Evolutionary conservation across 179 eudicot species (phyloP).

Genomic region (Amaranthus tricolor): DNA sequence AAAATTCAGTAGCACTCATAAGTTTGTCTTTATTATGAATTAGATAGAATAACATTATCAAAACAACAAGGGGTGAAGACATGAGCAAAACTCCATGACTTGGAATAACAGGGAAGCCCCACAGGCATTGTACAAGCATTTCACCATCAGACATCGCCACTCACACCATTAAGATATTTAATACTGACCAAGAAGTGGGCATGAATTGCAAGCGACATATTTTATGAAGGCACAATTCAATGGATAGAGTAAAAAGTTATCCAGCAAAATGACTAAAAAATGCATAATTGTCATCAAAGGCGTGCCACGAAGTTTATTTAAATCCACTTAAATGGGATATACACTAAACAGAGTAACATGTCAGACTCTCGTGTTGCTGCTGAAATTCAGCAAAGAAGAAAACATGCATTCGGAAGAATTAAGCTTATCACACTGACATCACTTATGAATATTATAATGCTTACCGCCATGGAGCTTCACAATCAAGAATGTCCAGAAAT

Average conservation of each 20-base stretch:
- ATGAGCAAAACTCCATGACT: neutral
- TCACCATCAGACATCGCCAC: neutral
- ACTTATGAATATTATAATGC: neutral
- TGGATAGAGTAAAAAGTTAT: neutral
- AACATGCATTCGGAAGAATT: neutral
- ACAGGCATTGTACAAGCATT: neutral
- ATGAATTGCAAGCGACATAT: neutral
- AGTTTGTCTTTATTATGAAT: neutral
- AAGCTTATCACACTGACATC: neutral
- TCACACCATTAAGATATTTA: neutral
- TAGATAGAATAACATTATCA: neutral
- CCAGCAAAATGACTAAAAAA: neutral
- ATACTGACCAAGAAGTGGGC: neutral
- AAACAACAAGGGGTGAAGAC: neutral
- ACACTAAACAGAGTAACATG: neutral
- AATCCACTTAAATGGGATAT: neutral
- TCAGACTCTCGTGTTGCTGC: neutral
- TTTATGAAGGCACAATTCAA: neutral
- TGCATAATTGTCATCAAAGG: neutral
- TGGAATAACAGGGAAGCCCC: neutral
- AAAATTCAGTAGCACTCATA: neutral
- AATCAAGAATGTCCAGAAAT: neutral
- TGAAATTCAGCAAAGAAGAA: neutral
- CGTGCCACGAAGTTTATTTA: neutral
- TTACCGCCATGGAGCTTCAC: conserved; percentile 12